A percentile compares a stretch with the other conserved stretches of the same genome.
These are phyloP conservation scores for Leptographium procerum DNA, from an alignment of 2,329 filamentous ascomycete species.

Conservation along the genomic window DNA sequence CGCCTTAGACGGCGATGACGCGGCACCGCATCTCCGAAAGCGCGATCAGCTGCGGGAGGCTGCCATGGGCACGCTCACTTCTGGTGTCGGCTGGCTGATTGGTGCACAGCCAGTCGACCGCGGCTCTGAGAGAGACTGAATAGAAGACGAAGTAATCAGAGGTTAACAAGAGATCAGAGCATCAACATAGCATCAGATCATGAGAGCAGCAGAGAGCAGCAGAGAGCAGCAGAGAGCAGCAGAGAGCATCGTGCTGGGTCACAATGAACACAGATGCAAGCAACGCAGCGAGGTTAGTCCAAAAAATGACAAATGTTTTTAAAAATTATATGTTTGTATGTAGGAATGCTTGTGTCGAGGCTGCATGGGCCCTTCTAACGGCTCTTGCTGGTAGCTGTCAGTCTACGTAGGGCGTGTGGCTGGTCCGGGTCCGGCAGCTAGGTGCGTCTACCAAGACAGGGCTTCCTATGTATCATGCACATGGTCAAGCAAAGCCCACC, in stretches of 20 bases:
- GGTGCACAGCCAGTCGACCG: conserved; percentile 36
- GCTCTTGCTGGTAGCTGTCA: background rate
- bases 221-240: no score
- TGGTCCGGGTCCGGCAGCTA: no score
- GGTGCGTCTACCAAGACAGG: no score
- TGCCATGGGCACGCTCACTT: conserved; percentile 55
- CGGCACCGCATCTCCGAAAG: conserved; percentile 40
- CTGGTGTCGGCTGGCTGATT: conserved; percentile 57
- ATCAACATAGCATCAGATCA: background rate
- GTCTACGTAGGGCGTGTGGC: background rate
- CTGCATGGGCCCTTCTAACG: background rate
- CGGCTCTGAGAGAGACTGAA: background rate
- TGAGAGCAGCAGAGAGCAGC: no score
- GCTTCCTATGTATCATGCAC: no score
- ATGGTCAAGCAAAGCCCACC: no score
- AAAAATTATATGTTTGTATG: no score
- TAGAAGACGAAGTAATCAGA: background rate
- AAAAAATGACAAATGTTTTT: background rate
- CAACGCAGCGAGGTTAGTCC: no score
- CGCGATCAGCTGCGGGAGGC: conserved; percentile 59
- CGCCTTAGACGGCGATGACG: conserved; percentile 4
- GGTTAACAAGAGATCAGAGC: background rate
- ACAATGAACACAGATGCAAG: no score
- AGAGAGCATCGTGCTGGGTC: no score
- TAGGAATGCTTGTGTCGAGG: background rate